Conservation (phyloP, 768 basidiomycete species). For the Panus rudis region DNA sequence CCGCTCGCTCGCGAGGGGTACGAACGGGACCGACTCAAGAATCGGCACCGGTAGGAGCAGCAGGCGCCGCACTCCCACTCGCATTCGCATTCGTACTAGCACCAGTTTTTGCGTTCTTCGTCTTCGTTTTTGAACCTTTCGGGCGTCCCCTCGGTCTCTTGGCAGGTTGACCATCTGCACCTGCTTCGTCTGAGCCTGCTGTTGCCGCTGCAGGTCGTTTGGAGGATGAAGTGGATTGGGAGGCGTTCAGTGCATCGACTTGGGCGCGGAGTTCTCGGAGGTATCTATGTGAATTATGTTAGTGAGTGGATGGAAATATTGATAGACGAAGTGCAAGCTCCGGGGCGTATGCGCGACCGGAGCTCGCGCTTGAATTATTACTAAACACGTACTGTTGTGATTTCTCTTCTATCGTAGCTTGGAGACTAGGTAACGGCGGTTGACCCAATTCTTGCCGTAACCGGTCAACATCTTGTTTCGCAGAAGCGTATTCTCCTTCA, state of each 20-base stretch:
- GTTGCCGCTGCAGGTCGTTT: constrained; percentile 10
- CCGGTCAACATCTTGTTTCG: constrained; percentile 72
- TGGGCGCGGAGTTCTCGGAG: constrained; percentile 27
- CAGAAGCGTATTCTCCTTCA: constrained; percentile 68
- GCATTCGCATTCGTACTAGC: no score
- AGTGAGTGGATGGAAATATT: constrained; percentile 1
- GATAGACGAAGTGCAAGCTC: neutral
- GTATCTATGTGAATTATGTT: constrained; percentile 16
- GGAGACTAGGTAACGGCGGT: constrained; percentile 62
- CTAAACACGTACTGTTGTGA: constrained; percentile 39
- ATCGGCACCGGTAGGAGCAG: constrained; percentile 2
- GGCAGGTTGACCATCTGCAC: constrained; percentile 15
- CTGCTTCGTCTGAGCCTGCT: constrained; percentile 20
- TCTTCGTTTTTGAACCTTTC: constrained; percentile 29
- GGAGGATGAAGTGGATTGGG: constrained; percentile 2
- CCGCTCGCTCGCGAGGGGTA: no score
- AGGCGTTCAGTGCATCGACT: constrained; percentile 13
- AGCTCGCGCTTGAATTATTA: neutral
- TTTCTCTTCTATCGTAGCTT: constrained; percentile 69
- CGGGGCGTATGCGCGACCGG: neutral
- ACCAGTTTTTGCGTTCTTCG: no score
- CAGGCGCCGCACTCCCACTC: constrained; percentile 10
- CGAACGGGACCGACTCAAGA: no score
- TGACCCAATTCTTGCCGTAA: constrained; percentile 74
- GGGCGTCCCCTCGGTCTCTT: constrained; percentile 30